phyloP scores from a whole-genome alignment of 371 early-diverging fungal genomes.

The Sporodiniella umbellata region DNA sequence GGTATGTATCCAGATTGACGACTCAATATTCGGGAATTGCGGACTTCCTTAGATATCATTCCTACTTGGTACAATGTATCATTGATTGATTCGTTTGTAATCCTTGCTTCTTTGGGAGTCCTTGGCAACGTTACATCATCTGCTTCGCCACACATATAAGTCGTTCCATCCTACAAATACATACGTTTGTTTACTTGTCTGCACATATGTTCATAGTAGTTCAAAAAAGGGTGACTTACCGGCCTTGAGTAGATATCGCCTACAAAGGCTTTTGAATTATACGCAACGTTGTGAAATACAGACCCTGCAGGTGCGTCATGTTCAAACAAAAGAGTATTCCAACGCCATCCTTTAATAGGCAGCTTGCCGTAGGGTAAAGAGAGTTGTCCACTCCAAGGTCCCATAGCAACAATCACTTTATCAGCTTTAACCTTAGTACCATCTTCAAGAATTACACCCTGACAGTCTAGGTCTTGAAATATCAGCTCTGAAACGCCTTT shows the following conservation, averaged over 20 bases:
- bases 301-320: conserved; percentile 37
- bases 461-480: conserved; percentile 7
- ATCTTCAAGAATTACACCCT: conserved; percentile 34
- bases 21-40: conserved; percentile 1
- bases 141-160: no score
- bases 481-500: conserved; percentile 18
- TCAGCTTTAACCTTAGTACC: conserved; percentile 22
- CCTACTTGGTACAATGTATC: conserved; percentile 20
- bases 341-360: conserved; percentile 35
- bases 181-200: no score
- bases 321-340: conserved; percentile 40
- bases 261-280: conserved; percentile 21
- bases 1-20: conserved; percentile 68
- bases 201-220: no score
- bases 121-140: no score
- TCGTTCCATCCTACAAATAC: no score
- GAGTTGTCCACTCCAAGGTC: conserved; percentile 47
- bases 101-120: no score
- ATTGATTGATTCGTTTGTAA: conserved; percentile 24
- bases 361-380: conserved; percentile 23
- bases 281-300: conserved; percentile 35
- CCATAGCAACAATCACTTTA: conserved; percentile 46
- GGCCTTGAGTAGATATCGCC: no score
- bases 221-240: no score
- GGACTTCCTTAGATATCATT: conserved; percentile 36